Evolutionary conservation across 2,329 filamentous ascomycete species (phyloP).

Genomic region (Waltergamsia citrina): DNA sequence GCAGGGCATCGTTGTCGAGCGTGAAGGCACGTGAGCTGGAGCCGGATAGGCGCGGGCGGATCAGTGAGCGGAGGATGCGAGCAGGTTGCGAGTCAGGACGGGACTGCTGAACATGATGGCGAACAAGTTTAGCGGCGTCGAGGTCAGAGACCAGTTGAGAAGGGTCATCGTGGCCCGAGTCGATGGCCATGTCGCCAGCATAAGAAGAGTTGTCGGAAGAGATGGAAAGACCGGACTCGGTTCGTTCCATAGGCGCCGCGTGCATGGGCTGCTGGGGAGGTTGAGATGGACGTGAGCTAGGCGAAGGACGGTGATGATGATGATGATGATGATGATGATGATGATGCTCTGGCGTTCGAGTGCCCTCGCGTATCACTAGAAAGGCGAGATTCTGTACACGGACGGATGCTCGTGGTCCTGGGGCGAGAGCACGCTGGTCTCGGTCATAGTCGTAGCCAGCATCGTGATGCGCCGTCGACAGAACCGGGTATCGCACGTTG

Average conservation of each 20-base stretch:
- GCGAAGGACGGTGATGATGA: not conserved
- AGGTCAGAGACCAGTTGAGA: constrained; percentile 28
- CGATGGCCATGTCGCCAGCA: too few relatives aligned
- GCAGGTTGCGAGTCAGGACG: constrained; percentile 41
- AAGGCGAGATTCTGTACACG: constrained; percentile 23
- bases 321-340: constrained; percentile 1
- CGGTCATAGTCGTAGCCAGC: not conserved
- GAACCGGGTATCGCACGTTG: not conserved
- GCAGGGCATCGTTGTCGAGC: constrained; percentile 47
- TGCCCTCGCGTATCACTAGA: constrained; percentile 26
- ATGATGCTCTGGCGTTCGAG: constrained; percentile 1
- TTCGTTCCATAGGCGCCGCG: constrained; percentile 31
- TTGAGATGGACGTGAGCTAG: constrained; percentile 1
- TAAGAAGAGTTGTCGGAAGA: constrained; percentile 27
- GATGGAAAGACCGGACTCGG: constrained; percentile 38
- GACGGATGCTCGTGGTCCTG: constrained; percentile 11
- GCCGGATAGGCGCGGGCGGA: constrained; percentile 27
- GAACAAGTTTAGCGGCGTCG: constrained; percentile 38
- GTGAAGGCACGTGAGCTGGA: constrained; percentile 28
- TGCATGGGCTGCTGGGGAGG: constrained; percentile 9
- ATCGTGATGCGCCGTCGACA: too few relatives aligned
- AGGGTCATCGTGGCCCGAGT: constrained; percentile 8
- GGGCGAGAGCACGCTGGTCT: not conserved
- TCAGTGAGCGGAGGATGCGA: constrained; percentile 48
- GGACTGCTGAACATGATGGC: constrained; percentile 32